These are phyloP conservation scores for Diaporthe citriasiana DNA, from an alignment of 2,329 filamentous ascomycete species.

Conservation along the genomic window DNA sequence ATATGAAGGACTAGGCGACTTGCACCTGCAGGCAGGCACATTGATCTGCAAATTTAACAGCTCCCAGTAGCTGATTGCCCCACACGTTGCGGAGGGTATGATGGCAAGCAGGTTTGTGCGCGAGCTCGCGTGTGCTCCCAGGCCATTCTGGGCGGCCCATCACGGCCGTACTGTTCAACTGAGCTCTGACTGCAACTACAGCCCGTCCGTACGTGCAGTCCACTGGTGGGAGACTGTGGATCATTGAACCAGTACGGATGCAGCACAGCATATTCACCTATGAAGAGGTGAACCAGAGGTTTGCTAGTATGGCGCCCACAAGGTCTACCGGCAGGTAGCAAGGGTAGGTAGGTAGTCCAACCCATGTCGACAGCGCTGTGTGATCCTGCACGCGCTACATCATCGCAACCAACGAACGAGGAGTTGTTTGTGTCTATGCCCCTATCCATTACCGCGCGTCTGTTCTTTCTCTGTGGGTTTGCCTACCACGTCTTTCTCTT, in stretches of 20 bases:
- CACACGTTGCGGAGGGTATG: background rate
- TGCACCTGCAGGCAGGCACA: slow-evolving; percentile 35
- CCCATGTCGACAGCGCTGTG: slow-evolving; percentile 15
- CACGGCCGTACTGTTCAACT: slow-evolving; percentile 4
- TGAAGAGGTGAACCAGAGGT: background rate
- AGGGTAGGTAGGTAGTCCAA: background rate
- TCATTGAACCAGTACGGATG: slow-evolving; percentile 8
- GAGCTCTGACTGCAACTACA: background rate
- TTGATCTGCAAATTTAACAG: background rate
- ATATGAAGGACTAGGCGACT: slow-evolving; percentile 28
- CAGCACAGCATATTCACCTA: background rate
- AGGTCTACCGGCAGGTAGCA: background rate
- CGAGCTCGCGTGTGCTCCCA: background rate
- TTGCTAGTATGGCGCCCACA: background rate
- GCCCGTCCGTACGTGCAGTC: background rate
- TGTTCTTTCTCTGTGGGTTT: slow-evolving; percentile 12
- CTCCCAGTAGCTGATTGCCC: background rate
- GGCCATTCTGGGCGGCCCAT: background rate
- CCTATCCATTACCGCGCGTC: background rate
- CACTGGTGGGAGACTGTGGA: background rate
- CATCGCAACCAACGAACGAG: background rate
- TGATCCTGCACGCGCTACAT: slow-evolving; percentile 16
- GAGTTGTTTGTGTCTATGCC: background rate
- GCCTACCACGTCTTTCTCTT: background rate
- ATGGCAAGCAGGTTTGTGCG: background rate